phyloP scores from a whole-genome alignment of 73 alveolate genomes.

The Blepharisma stoltei region DNA sequence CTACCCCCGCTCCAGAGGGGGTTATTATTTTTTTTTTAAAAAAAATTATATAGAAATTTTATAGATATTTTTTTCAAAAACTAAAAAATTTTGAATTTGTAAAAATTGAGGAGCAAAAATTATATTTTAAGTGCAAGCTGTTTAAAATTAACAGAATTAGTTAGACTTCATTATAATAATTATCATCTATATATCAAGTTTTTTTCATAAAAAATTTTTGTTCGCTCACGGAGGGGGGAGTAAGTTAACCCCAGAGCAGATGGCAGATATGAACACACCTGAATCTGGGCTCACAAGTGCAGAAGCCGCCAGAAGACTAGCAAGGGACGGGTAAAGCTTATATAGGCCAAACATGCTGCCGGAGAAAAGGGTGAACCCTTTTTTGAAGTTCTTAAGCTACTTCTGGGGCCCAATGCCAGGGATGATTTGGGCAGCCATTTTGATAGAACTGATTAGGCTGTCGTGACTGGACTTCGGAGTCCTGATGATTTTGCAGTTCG shows the following conservation, averaged over 20 bases:
- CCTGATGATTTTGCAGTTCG: slow-evolving; percentile 15
- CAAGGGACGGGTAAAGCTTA: slow-evolving; percentile 23
- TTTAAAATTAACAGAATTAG: too few species aligned
- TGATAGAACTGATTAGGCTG: slow-evolving; percentile 11
- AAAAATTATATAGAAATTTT: too few species aligned
- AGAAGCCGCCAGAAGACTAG: slow-evolving; percentile 19
- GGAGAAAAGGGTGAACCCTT: slow-evolving; percentile 20
- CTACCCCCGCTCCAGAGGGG: too few species aligned
- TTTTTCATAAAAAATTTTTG: too few species aligned
- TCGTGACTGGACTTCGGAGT: slow-evolving; percentile 30
- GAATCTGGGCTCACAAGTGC: slow-evolving; percentile 6
- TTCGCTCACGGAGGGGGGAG: too few species aligned
- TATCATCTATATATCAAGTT: too few species aligned
- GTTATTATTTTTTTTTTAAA: too few species aligned
- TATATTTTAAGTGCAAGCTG: too few species aligned
- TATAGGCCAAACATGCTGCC: slow-evolving; percentile 12
- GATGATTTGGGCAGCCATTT: slow-evolving; percentile 26
- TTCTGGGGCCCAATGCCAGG: slow-evolving; percentile 30
- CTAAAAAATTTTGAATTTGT: too few species aligned
- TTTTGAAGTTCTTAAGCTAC: slow-evolving; percentile 5
- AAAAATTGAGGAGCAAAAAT: too few species aligned
- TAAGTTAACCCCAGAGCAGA: background rate
- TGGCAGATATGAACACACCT: slow-evolving; percentile 7
- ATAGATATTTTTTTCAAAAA: too few species aligned
- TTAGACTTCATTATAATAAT: too few species aligned